Base-by-base conservation (phyloP, 2,329 filamentous ascomycete species). In the Dactylellina haptotyla region DNA sequence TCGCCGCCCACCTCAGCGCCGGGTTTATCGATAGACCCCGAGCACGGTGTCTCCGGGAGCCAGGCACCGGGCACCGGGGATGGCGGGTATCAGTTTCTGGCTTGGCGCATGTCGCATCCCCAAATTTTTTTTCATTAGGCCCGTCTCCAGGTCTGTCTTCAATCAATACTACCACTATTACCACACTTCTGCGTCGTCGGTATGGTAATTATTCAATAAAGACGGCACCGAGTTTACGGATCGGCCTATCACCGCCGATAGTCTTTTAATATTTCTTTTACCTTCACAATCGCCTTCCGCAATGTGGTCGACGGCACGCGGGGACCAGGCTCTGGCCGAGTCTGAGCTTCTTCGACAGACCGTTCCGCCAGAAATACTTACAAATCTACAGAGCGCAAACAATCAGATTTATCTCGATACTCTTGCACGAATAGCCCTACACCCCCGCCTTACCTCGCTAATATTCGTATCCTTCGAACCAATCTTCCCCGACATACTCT, bases 391-490 rank as follows among this genome's bases (percentile, higher is more conserved):
- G 12, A 39, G 30, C 30, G 53, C 53, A 48, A 57, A 62, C 79
- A 81, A 75, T 78, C 77, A 73, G 76, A 80, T 66, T 16, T 77
- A 77, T 45, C 75, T 78, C n/a, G 67, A 77, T 53, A 76, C 77
- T 10, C 76, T 78, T 14, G 76, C 77, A 1, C 59, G 59, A 45
- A 75, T 78, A 28, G 76, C 77, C 12, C 39, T 78, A n/a, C 16
- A 76, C 8, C 72, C 77, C 12, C 58, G 70, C 2, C 76, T 78
- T 9, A 77, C 75, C 9, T 67, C 67, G 6, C 43, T 69, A 8
- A 64, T 78, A 10, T 75, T 78, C 23, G 48, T 48, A 3, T 75
- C 64, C 34, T 78, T 78, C 41, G 75, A 76, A 43, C 70, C 75
- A 1, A 56, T 78, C 53, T 78, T 78, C 51, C 66, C 73, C 2